Base-by-base conservation (phyloP, 176 grass and related monocot genomes). In the Tillandsia leiboldiana region DNA sequence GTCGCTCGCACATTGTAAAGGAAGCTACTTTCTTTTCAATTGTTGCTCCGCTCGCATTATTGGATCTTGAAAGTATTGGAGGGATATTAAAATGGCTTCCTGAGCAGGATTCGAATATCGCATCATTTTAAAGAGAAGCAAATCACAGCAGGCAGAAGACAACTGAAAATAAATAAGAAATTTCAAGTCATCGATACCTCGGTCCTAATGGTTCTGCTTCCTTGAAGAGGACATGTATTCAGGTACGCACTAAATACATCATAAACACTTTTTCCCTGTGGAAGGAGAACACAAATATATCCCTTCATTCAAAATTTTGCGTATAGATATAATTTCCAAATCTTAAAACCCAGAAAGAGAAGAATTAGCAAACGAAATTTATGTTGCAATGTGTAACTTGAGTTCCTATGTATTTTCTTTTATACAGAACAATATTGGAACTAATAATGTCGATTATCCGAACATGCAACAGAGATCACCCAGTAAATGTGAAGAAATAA, bases 141-240 rank as follows among this genome's bases (percentile, higher is more conserved):
- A 62, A 12, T 24, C 26, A 47, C 56, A 20, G 22, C 26, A 63
- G 27, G 72, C 68, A 18, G 52, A 73, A 71, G 49, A 84, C 66
- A 75, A 42, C 47, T 65, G 7, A 50, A 72, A 70, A 59, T 48
- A 51, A 62, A 8, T 50, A 33, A 63, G 20, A 29, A 56, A 65
- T 24, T 15, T 6, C 42, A 15, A 42, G 33, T 42, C 33, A 42
- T 7, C 72, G 33, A 26, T 93, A 97, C 94, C 94, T 97, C 94
- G 50, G 94, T 97, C 80, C 94, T 92, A 78, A 97, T 97, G 22
- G 94, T 97, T 90, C 94, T 90, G 71, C 94, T 93, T 76, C 94
- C 94, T 81, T 97, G 94, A 73, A 82, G 80, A 17, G 94, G 94
- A 52, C 94, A 97, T 8, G 82, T 97, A 81, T 97, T 97, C 59